Percentiles rank a stretch among this genome's conserved stretches.
These are phyloP conservation scores for Cyberlindnera saturnus DNA, from an alignment of 805 yeast species.

Conservation along the genomic window DNA sequence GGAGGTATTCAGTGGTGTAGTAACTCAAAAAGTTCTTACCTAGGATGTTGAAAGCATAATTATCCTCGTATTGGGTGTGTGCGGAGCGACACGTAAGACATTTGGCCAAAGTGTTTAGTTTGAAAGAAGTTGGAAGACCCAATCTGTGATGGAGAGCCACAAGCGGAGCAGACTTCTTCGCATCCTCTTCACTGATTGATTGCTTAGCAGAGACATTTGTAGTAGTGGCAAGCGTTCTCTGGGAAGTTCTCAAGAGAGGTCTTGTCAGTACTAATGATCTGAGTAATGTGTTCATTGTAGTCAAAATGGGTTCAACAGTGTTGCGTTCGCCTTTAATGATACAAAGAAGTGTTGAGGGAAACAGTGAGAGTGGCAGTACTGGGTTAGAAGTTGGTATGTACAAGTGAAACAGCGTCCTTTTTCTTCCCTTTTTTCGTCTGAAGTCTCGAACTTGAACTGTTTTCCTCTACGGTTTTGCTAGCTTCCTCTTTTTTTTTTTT, in stretches of 20 bases:
- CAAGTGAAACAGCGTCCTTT: no score
- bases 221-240: constrained; percentile 6
- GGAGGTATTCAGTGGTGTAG: constrained; percentile 67
- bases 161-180: constrained; percentile 61
- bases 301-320: no score
- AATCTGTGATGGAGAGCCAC: constrained; percentile 76
- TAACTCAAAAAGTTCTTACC: constrained; percentile 75
- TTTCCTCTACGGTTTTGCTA: no score
- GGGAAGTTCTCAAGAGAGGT: constrained; percentile 2
- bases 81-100: constrained; percentile 59
- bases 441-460: no score
- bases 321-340: no score
- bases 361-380: no score
- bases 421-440: no score
- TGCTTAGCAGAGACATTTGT: constrained; percentile 6
- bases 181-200: constrained; percentile 43
- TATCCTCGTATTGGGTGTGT: constrained; percentile 48
- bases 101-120: constrained; percentile 69
- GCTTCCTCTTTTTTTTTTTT: no score
- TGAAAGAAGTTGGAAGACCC: constrained; percentile 49
- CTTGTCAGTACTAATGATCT: not conserved
- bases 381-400: no score
- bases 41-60: constrained; percentile 72
- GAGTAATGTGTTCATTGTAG: constrained; percentile 6
- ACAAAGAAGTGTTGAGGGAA: no score